Conservation (phyloP, 306 rosid genomes). For the Medicago ruthenica region DNA sequence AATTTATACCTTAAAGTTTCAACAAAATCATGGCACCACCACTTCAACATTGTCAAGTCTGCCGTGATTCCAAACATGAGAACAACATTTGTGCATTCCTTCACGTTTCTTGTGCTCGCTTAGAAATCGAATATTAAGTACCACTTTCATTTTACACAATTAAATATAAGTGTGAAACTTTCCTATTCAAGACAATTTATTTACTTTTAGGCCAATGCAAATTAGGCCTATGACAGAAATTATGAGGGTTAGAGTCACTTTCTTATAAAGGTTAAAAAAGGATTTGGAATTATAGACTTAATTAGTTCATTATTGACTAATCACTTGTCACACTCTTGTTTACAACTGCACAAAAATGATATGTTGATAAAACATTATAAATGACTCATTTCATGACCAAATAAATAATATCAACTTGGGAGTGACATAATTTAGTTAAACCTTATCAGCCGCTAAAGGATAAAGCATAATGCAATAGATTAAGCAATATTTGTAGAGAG, state of each 20-base stretch:
- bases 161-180: background rate
- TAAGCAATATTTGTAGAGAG: slow-evolving; percentile 23
- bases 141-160: background rate
- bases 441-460: background rate
- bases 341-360: background rate
- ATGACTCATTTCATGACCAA: slow-evolving; percentile 28
- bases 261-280: background rate
- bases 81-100: slow-evolving; percentile 32
- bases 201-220: background rate
- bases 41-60: no score
- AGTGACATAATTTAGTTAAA: slow-evolving; percentile 5
- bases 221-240: background rate
- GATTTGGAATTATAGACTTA: slow-evolving; percentile 4
- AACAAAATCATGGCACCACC: no score
- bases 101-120: slow-evolving; percentile 10
- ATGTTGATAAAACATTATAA: slow-evolving; percentile 19
- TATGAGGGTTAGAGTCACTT: slow-evolving; percentile 28
- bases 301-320: slow-evolving; percentile 3
- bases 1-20: no score
- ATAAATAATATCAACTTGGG: background rate
- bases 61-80: background rate
- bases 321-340: slow-evolving; percentile 19
- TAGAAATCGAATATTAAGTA: background rate
- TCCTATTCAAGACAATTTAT: background rate
- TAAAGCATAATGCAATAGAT: background rate